Evolutionary conservation across 2,329 filamentous ascomycete genomes (phyloP).

Genomic region (Xylariaceae sp.): DNA sequence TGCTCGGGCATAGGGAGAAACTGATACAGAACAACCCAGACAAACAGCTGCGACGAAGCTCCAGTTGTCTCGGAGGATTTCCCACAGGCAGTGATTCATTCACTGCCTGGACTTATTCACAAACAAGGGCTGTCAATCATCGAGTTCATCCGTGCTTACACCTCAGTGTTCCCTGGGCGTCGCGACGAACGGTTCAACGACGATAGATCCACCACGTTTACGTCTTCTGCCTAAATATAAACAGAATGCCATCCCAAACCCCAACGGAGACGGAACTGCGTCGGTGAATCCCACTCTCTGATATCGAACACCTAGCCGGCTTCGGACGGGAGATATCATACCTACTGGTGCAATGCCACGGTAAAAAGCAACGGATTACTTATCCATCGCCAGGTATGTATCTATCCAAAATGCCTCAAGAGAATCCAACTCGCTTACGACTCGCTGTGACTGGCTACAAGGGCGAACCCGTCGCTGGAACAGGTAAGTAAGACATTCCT

Average conservation of each 20-base stretch:
- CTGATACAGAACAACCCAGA: no score
- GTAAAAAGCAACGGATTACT: no score
- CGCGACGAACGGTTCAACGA: background rate
- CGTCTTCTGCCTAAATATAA: background rate
- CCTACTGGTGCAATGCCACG: no score
- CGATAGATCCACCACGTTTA: background rate
- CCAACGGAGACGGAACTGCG: background rate
- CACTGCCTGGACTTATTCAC: background rate
- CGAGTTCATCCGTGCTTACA: slow-evolving; percentile 18
- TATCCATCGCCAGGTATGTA: slow-evolving; percentile 5
- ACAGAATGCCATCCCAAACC: background rate
- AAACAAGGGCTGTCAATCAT: background rate
- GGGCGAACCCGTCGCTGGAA: slow-evolving; percentile 3
- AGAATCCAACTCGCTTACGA: slow-evolving; percentile 10
- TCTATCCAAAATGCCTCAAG: slow-evolving; percentile 14
- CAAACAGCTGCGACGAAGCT: no score
- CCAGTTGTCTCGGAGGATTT: no score
- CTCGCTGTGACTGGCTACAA: slow-evolving; percentile 10
- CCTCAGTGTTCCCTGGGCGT: background rate
- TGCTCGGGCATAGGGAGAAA: no score
- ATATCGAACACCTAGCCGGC: background rate
- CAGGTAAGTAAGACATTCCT: slow-evolving; percentile 2
- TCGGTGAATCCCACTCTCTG: background rate
- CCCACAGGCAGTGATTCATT: no score
- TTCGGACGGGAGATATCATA: no score